These are phyloP conservation scores for Trichosporon asahii DNA, from an alignment of 1,284 basidiomycete genomes.

Conservation along the genomic window DNA sequence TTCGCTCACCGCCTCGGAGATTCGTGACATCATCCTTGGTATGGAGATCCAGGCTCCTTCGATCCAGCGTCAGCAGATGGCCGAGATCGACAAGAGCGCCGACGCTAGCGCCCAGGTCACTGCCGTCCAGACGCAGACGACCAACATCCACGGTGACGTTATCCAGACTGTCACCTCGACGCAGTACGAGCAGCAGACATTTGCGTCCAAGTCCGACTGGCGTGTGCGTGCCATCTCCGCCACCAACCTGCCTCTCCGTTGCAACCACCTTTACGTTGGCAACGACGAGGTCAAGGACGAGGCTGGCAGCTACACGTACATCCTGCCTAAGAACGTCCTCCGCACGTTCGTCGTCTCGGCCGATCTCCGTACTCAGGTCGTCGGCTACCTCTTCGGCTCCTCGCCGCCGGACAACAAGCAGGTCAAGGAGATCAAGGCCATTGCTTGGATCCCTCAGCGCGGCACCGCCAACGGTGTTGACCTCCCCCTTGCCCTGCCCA, in stretches of 20 bases:
- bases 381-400: constrained; percentile 86
- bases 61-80: constrained; percentile 96
- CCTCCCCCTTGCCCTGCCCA: constrained; percentile 77
- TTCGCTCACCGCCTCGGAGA: constrained; percentile 91
- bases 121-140: constrained; percentile 94
- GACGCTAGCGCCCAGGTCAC: constrained; percentile 95
- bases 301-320: constrained; percentile 86
- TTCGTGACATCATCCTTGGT: constrained; percentile 92
- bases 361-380: constrained; percentile 94
- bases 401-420: constrained; percentile 95
- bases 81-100: constrained; percentile 93
- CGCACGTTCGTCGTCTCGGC: constrained; percentile 90
- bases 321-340: constrained; percentile 95
- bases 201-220: constrained; percentile 99
- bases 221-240: constrained; percentile 93
- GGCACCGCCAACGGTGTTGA: constrained; percentile 93
- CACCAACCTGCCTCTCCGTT: constrained; percentile 89
- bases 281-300: constrained; percentile 98
- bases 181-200: constrained; percentile 95
- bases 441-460: constrained; percentile 93
- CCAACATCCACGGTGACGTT: constrained; percentile 94
- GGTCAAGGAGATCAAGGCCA: constrained; percentile 97
- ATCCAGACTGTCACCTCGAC: constrained; percentile 96
- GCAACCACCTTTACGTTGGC: constrained; percentile 98
- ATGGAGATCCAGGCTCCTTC: constrained; percentile 67